These are phyloP conservation scores for Aspergillus pseudoviridinutans DNA, from an alignment of 2,329 filamentous ascomycete genomes.

Conservation along the genomic window DNA sequence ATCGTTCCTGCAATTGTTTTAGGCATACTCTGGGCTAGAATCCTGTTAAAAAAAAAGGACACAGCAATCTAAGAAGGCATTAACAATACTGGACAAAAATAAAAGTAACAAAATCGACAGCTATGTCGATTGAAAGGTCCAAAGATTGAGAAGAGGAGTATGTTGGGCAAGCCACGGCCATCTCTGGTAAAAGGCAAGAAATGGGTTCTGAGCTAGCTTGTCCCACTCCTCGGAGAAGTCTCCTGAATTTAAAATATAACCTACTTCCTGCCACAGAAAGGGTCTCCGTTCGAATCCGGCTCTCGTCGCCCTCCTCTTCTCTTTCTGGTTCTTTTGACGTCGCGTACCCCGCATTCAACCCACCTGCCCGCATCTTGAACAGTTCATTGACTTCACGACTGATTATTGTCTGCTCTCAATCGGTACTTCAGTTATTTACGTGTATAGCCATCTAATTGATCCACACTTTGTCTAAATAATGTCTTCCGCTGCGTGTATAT, in stretches of 20 bases:
- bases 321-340: constrained; percentile 8
- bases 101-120: constrained; percentile 39
- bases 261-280: not conserved
- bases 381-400: constrained; percentile 8
- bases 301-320: constrained; percentile 4
- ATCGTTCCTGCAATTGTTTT: not conserved
- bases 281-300: constrained; percentile 27
- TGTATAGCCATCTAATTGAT: not conserved
- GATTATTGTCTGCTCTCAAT: not conserved
- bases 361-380: constrained; percentile 12
- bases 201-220: constrained; percentile 67
- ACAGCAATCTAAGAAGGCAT: not conserved
- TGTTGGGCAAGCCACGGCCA: constrained; percentile 64
- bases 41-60: not conserved
- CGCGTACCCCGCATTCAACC: constrained; percentile 8
- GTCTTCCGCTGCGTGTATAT: constrained; percentile 69
- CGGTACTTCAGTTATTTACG: not conserved
- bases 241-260: constrained; percentile 7
- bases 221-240: constrained; percentile 57
- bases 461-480: constrained; percentile 13
- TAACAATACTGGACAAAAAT: constrained; percentile 15
- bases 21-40: not conserved
- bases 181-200: constrained; percentile 79
- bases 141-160: constrained; percentile 59
- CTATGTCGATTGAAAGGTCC: constrained; percentile 46